Conservation (phyloP, 2,329 filamentous ascomycete genomes). For the Paracoccidioides lutzii region DNA sequence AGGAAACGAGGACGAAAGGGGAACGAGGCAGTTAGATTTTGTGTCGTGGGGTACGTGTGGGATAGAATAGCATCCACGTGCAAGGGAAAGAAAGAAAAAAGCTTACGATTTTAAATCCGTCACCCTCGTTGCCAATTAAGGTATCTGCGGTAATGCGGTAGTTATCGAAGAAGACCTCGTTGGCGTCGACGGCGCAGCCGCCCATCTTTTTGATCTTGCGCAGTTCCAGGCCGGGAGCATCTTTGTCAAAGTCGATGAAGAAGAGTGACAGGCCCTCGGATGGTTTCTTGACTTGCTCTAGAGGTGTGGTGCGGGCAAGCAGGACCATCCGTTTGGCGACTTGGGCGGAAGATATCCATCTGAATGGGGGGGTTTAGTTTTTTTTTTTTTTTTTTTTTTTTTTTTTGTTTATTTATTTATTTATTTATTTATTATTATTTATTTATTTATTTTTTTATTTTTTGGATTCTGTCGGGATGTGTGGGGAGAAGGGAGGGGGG, state of each 20-base stretch:
- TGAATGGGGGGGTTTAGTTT: constrained; percentile 8
- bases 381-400: background rate
- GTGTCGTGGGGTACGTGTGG: too few relatives aligned
- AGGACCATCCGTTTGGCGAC: constrained; percentile 74
- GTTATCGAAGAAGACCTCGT: constrained; percentile 77
- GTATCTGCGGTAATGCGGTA: constrained; percentile 53
- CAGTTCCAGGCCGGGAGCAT: constrained; percentile 49
- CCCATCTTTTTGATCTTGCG: constrained; percentile 76
- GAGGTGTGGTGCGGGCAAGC: constrained; percentile 59
- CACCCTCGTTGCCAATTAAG: constrained; percentile 57
- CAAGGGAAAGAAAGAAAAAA: background rate
- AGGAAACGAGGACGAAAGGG: too few relatives aligned
- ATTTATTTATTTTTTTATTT: too few relatives aligned
- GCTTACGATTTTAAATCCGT: constrained; percentile 59
- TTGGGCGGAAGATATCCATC: constrained; percentile 75
- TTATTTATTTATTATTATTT: too few relatives aligned
- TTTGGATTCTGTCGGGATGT: too few relatives aligned
- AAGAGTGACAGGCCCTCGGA: constrained; percentile 70
- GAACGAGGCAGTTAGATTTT: too few relatives aligned
- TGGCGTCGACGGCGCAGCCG: constrained; percentile 66
- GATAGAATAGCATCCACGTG: too few relatives aligned
- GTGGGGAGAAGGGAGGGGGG: too few relatives aligned
- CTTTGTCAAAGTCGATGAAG: constrained; percentile 60
- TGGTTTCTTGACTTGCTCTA: constrained; percentile 54
- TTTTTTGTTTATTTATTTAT: too few relatives aligned